Base-by-base conservation (phyloP, 495 filamentous ascomycete species). In the Aspergillus affinis region DNA sequence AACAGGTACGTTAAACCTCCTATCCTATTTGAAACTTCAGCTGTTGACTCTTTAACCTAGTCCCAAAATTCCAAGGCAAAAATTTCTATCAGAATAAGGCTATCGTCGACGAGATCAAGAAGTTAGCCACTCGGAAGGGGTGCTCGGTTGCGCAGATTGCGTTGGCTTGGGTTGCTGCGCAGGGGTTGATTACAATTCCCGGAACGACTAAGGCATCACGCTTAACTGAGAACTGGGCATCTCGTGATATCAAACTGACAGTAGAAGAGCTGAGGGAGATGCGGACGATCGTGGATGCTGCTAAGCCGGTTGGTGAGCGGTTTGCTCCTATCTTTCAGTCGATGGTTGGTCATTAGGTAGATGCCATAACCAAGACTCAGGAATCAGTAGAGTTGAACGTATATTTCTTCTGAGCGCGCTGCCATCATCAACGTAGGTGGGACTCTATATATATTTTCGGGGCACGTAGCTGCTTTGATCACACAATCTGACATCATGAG, bases 21-120 rank as follows among this genome's bases (percentile, higher is more conserved):
- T n/a, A n/a, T n/a, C n/a, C n/a, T n/a, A n/a, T n/a, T 26, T 4
- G 4, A 26, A 26, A 26, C 23, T n/a, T n/a, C n/a, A n/a, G 23
- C 23, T 4, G 2, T 2, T 20, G 26, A 56, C 23, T 58, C 17
- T 18, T 13, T 4, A 23, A 48, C 47, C 30, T 41, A 80, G 77
- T 58, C 4, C 77, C 78, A 19, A 80, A 80, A 53, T 81, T 81
- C 61, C 77, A 81, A 63, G 76, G 76, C 21, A 77, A 81, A n/a
- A 81, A 81, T 60, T 81, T 81, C 61, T 79, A 77, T 65, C 76
- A 76, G 59, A 81, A 81, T 54, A 60, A 54, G 17, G 71, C 67
- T 20, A 78, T 81, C 44, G 75, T 80, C 6, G 74, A 78, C 0
- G 73, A 77, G 48, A 75, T 78, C 23, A 76, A 76, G 61, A 71